These are phyloP conservation scores for Crithidia thermophila DNA, from an alignment of 208 protist genomes.

Conservation along the genomic window DNA sequence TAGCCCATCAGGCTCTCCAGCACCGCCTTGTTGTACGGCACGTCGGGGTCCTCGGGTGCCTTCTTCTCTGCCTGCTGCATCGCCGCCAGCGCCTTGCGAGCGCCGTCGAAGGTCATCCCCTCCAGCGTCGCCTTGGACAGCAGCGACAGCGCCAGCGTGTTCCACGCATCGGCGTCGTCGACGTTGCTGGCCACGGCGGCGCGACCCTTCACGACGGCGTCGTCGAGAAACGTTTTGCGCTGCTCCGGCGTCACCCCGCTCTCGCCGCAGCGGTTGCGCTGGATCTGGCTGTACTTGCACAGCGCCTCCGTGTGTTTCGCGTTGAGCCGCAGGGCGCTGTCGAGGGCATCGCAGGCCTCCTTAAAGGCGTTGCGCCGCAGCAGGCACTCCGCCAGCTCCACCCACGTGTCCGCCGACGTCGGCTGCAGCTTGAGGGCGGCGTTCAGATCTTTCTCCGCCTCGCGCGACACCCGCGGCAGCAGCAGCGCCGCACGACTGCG, in stretches of 20 bases:
- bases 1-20: conserved; percentile 73
- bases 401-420: conserved; percentile 61
- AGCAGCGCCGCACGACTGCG: conserved; percentile 61
- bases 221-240: conserved; percentile 44
- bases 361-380: conserved; percentile 72
- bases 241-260: conserved; percentile 45
- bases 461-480: conserved; percentile 70
- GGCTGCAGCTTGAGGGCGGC: conserved; percentile 71
- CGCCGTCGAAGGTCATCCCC: conserved; percentile 49
- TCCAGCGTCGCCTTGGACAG: conserved; percentile 63
- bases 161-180: conserved; percentile 66
- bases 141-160: conserved; percentile 67
- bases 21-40: conserved; percentile 81
- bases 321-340: conserved; percentile 63
- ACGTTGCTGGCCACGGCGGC: conserved; percentile 56
- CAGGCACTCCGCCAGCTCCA: conserved; percentile 78
- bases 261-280: conserved; percentile 74
- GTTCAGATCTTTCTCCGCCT: conserved; percentile 77
- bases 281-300: conserved; percentile 82
- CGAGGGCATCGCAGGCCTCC: conserved; percentile 78
- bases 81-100: conserved; percentile 49
- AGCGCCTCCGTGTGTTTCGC: conserved; percentile 54
- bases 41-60: conserved; percentile 59
- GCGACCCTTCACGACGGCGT: conserved; percentile 63
- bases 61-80: conserved; percentile 66